Base-by-base conservation (phyloP, 768 basidiomycete genomes). In the Calocera cornea region DNA sequence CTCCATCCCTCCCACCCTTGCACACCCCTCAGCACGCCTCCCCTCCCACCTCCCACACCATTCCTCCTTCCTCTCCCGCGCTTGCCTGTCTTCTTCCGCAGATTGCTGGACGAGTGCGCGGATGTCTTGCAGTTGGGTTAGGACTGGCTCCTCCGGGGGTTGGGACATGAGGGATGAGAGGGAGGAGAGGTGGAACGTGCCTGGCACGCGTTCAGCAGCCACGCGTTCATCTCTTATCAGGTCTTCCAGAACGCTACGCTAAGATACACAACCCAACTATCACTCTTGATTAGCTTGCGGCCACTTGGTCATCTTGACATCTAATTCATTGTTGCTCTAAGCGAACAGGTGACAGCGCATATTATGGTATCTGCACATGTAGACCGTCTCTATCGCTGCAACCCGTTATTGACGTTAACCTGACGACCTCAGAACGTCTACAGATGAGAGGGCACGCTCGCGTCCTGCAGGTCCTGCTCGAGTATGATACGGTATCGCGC, bases 401-500 rank as follows among this genome's bases (percentile, higher is more conserved):
- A 47, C 24, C 24, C 16, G 19, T 41, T 41, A 47, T 24, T 47
- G 3, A 19, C 24, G 24, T 7, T 41, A 41, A 47, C 3, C 16
- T 47, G 19, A 19, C 7, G 44, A 47, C 24, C 19, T 47, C 8
- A 7, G 19, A 19, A 19, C 16, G 7, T 17, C 44, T 19, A 47
- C 5, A 24, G 24, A 19, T 17, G 44, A 19, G 16, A 47, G 7
- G 24, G 5, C 8, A 3, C 44, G 44, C 5, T 5, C 44, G 19
- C 8, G 5, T 47, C 44, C 44, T 38, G 36, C 7, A 47, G 44
- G 44, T 60, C 54, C 31, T 60, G 54, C 31, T 60, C 54, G 14
- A 78, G 69, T 65, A 78, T 73, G 36, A 72, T 74, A 66, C 79
- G 73, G 76, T 79, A 80, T 47, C 78, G 69, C 19, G 78, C 77